Evolutionary conservation across 176 grass and related monocot species (phyloP).

Genomic region (Hordeum marinum): DNA sequence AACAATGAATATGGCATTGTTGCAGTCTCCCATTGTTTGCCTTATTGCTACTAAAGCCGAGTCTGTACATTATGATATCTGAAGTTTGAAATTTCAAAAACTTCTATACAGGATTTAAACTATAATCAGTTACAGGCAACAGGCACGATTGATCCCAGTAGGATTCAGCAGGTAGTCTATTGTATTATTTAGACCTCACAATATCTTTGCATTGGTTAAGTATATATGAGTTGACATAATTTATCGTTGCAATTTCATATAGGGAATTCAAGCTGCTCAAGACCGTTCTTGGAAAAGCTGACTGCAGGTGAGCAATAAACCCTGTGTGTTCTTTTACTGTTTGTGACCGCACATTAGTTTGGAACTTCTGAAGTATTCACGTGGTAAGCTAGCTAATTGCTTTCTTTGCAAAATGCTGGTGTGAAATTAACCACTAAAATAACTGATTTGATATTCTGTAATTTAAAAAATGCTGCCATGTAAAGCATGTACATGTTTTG

Average conservation of each 20-base stretch:
- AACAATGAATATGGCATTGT: background rate
- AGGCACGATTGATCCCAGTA: slow-evolving; percentile 61
- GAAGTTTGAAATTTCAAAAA: background rate
- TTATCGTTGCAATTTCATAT: slow-evolving; percentile 12
- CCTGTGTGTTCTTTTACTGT: background rate
- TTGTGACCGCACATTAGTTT: background rate
- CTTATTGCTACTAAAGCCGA: slow-evolving; percentile 12
- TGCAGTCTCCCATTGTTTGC: background rate
- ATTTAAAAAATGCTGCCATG: background rate
- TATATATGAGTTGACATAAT: background rate
- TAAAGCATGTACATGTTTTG: background rate
- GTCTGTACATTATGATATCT: slow-evolving; percentile 2
- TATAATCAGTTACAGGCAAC: slow-evolving; percentile 63
- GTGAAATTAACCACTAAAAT: background rate
- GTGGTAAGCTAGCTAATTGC: background rate
- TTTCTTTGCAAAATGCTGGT: background rate
- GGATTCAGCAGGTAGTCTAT: slow-evolving; percentile 67
- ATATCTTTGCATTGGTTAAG: slow-evolving; percentile 2
- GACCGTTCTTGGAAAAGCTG: slow-evolving; percentile 81
- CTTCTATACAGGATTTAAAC: slow-evolving; percentile 61
- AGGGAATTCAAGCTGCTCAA: slow-evolving; percentile 79
- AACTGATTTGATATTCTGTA: background rate
- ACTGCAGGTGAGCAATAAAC: slow-evolving; percentile 38
- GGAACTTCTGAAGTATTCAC: background rate
- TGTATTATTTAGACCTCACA: slow-evolving; percentile 5